Percentiles rank a stretch among this genome's conserved stretches.
These are phyloP conservation scores for Phytophthora pini DNA, from an alignment of 352 stramenopile genomes.

Conservation along the genomic window DNA sequence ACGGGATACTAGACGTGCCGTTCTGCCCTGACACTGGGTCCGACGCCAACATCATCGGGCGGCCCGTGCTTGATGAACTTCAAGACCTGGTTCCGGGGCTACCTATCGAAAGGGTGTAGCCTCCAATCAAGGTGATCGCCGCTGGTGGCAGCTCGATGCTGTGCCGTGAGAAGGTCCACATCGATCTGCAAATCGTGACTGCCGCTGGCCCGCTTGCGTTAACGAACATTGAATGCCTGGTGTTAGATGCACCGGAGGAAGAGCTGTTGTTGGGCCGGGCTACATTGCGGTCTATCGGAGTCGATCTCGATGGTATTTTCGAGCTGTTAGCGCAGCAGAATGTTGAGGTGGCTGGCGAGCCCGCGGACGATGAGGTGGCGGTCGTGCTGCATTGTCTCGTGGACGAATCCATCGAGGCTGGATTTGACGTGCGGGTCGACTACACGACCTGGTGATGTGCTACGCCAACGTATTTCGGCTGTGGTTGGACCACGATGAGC, in stretches of 20 bases:
- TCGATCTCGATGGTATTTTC: constrained; percentile 12
- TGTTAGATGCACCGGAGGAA: constrained; percentile 13
- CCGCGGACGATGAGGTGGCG: not conserved
- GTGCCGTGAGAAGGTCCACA: not conserved
- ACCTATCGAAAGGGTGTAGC: too few relatives aligned
- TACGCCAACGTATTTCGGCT: constrained; percentile 11
- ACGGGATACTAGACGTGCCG: constrained; percentile 1
- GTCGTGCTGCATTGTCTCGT: constrained; percentile 1
- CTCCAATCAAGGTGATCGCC: too few relatives aligned
- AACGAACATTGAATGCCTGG: constrained; percentile 15
- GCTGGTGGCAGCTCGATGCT: too few relatives aligned
- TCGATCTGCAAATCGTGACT: constrained; percentile 15
- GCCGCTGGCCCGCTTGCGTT: constrained; percentile 6
- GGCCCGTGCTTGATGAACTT: not conserved
- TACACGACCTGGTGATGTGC: not conserved
- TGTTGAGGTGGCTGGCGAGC: not conserved
- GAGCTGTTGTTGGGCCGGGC: not conserved
- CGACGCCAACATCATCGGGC: not conserved
- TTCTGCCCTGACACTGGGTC: constrained; percentile 3
- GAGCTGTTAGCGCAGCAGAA: constrained; percentile 19
- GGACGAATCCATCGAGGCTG: constrained; percentile 8
- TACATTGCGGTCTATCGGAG: constrained; percentile 13
- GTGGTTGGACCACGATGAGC: constrained; percentile 1
- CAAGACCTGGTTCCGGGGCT: too few relatives aligned
- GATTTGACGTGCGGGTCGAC: not conserved